Evolutionary conservation across 1,139 yeast species (phyloP), one percentile per base, ranked within the genome.

Genomic region (Debaryomyces udenii): DNA sequence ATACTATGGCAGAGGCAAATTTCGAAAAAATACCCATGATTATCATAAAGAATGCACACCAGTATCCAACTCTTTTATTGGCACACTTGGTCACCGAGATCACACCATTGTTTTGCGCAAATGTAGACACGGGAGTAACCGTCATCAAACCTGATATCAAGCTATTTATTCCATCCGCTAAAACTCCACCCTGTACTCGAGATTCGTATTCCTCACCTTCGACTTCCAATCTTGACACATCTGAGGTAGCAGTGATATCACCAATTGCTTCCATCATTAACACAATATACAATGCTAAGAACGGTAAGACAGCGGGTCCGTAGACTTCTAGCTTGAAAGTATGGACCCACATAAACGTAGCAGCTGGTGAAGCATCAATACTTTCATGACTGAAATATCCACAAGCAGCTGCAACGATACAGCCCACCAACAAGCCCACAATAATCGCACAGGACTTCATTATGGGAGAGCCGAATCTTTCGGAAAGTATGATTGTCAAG

Each of bases 71-170:
- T 34, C 75, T 72, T 64, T 94, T 78, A 55, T 85, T 83, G 41
- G 96, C 96, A 68, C 96, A 88, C 59, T 87, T 88, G 39, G 96
- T 89, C 58, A 89, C 76, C 30, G 95, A 83, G 51, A 90, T 88
- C 46, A 89, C 96, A 69, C 96, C 96, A 61, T 90, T 90, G 66
- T 89, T 90, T 64, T 89, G 96, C 10, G 96, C 96, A 69, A 89
- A 89, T 0, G 93, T 84, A 11, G 93, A 82, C 80, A 89, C 75
- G 43, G 96, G 96, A 34, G 95, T 85, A 45, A 86, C 71, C 10
- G 90, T 83, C 73, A 79, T 73, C 42, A 89, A 72, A 14, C 90
- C 90, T 5, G 94, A 84, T 6, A 88, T 51, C 26, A 85, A 54
- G 44, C 95, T 93, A 57, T 78, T 82, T 48, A 82, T 50, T 43